These are phyloP conservation scores for Voacanga thouarsii DNA, from an alignment of 257 asterid genomes.

Conservation along the genomic window DNA sequence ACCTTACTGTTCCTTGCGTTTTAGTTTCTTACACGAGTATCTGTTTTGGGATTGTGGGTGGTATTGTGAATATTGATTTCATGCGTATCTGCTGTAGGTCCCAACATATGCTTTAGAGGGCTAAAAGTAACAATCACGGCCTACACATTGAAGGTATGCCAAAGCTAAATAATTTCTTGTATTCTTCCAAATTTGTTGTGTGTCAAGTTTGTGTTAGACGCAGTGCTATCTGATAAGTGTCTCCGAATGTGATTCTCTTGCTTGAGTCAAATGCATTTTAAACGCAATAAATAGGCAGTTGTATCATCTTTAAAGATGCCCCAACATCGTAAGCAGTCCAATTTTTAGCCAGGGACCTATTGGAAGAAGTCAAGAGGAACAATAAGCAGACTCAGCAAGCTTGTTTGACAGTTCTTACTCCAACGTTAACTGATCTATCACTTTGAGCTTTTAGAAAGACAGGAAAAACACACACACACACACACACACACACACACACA, in stretches of 20 bases:
- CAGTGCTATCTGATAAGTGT: neutral
- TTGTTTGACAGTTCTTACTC: neutral
- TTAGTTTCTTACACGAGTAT: neutral
- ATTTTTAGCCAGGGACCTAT: neutral
- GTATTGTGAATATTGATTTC: neutral
- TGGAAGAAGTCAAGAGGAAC: neutral
- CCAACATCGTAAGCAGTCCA: neutral
- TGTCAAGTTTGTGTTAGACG: neutral
- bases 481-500: no score
- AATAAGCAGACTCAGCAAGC: neutral
- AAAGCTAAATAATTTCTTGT: slow-evolving; percentile 25
- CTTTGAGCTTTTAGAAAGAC: neutral
- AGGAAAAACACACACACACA: no score
- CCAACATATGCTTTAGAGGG: slow-evolving; percentile 74
- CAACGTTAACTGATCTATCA: neutral
- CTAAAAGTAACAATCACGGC: slow-evolving; percentile 36
- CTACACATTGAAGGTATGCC: slow-evolving; percentile 20
- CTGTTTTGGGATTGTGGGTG: slow-evolving; percentile 10
- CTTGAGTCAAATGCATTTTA: neutral
- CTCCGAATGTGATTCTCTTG: neutral
- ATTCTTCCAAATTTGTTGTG: neutral
- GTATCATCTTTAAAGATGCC: neutral
- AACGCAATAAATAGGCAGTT: no score
- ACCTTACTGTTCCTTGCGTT: no score
- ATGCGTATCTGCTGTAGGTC: slow-evolving; percentile 45